Evolutionary conservation across 192 early-diverging fungal species (phyloP), one percentile per base, ranked within the genome.

Genomic region (Coemansia sp.): DNA sequence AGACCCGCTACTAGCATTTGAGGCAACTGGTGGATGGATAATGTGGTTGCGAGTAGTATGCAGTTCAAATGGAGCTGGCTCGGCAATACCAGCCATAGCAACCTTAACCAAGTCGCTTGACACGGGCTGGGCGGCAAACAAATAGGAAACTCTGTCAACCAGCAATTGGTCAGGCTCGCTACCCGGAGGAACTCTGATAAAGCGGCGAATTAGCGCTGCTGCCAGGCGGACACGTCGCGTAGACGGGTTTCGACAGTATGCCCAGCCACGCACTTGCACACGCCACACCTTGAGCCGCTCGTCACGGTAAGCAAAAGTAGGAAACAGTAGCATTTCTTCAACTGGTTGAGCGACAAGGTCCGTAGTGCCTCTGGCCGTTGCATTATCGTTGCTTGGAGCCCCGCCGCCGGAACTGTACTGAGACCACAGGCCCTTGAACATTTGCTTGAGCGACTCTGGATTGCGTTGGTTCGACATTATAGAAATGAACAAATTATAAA

Each of bases 191-290:
- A 70, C 53, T 13, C 67, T 42, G 40, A 77, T 77, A 18, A 77
- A 68, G 30, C 53, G 11, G 9, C 73, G 67, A 48, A 77, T 65
- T 13, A 68, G 57, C 30, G 67, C 35, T 1, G 65, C 63, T 0
- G 73, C 61, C 8, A 65, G 30, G 0, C 73, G 57, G 19, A 77
- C 73, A 4, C 63, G 61, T 17, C 62, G 34, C 3, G 66, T 56
- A 5, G 22, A 51, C 0, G 67, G 53, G 45, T 77, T 62, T 30
- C 73, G 65, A 34, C 67, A 55, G 21, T 57, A 77, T 10, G 26
- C 66, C 73, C 73, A 77, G 6, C 73, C 73, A 18, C 67, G 67
- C 21, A 77, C 67, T 21, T 77, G 73, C 22, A 77, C 63, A 4
- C 73, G 53, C 73, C 73, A 77, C 3, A 63, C 73, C 38, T 70